phyloP scores from a whole-genome alignment of 1,284 basidiomycete genomes.

The Pseudozyma thailandica region DNA sequence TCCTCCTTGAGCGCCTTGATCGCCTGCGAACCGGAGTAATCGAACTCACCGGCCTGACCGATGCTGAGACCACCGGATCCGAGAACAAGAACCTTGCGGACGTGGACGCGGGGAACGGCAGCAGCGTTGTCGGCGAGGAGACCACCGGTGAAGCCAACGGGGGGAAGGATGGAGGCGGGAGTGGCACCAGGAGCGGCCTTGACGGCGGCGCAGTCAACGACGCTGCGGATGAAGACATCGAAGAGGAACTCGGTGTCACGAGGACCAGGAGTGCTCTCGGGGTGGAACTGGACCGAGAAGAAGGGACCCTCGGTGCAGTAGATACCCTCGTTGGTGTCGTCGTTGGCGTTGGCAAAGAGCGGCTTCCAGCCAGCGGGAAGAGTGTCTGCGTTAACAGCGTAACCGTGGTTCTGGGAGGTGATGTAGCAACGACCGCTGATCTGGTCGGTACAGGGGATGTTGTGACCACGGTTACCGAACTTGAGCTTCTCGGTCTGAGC shows the following conservation, averaged over 20 bases:
- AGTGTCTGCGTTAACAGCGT: constrained; percentile 85
- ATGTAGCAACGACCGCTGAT: constrained; percentile 97
- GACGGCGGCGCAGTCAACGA: constrained; percentile 81
- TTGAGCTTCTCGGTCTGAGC: constrained; percentile 98
- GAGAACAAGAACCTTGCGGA: constrained; percentile 93
- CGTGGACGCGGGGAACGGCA: constrained; percentile 78
- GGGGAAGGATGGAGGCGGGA: constrained; percentile 65
- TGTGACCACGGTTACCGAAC: constrained; percentile 98
- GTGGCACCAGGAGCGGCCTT: constrained; percentile 60
- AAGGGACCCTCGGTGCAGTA: constrained; percentile 82
- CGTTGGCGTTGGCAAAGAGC: constrained; percentile 96
- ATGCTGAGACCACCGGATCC: constrained; percentile 98
- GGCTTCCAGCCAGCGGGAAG: constrained; percentile 90
- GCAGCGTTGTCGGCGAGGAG: constrained; percentile 83
- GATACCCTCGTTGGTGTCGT: constrained; percentile 96
- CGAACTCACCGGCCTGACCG: constrained; percentile 98
- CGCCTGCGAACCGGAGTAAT: constrained; percentile 98
- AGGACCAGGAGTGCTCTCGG: constrained; percentile 97
- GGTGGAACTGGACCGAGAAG: constrained; percentile 99
- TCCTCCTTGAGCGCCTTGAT: constrained; percentile 99
- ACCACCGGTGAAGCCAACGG: constrained; percentile 88
- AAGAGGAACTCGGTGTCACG: constrained; percentile 99
- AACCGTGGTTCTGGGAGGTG: constrained; percentile 99
- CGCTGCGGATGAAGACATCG: constrained; percentile 92
- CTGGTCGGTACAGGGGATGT: constrained; percentile 95